phyloP scores from a whole-genome alignment of 2,329 filamentous ascomycete genomes.

The Phaeosphaeria sp. region DNA sequence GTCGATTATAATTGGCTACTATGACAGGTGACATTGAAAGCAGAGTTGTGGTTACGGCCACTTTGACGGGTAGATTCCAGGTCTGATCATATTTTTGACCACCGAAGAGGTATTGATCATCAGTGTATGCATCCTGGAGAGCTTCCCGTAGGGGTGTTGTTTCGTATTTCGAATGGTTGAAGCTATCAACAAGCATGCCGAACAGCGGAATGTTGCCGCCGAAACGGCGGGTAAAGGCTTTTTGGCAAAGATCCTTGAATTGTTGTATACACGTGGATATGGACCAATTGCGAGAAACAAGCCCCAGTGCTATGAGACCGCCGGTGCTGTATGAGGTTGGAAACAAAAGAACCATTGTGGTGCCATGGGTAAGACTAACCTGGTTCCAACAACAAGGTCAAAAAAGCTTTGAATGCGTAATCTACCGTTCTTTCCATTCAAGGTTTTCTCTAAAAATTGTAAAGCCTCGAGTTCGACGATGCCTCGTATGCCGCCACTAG shows the following conservation, averaged over 20 bases:
- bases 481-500: constrained; percentile 12
- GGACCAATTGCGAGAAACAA: constrained; percentile 48
- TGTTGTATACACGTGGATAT: constrained; percentile 43
- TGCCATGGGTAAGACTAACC: constrained; percentile 11
- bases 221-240: constrained; percentile 51
- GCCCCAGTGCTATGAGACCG: constrained; percentile 53
- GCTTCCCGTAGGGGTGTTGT: constrained; percentile 26
- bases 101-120: constrained; percentile 38
- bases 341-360: background rate
- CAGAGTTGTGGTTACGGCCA: constrained; percentile 51
- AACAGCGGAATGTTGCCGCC: constrained; percentile 45
- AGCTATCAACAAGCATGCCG: constrained; percentile 33
- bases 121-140: constrained; percentile 4
- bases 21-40: constrained; percentile 47
- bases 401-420: constrained; percentile 55
- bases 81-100: constrained; percentile 19
- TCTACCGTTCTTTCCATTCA: constrained; percentile 37
- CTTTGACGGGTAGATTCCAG: constrained; percentile 45
- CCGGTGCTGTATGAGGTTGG: constrained; percentile 42
- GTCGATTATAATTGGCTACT: constrained; percentile 55
- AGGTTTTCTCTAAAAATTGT: constrained; percentile 46
- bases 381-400: constrained; percentile 52
- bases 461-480: constrained; percentile 53
- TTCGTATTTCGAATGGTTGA: constrained; percentile 43
- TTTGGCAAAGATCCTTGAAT: constrained; percentile 48